These are phyloP conservation scores for Rhodotorula sp. DNA, from an alignment of 1,284 basidiomycete genomes.

Conservation along the genomic window DNA sequence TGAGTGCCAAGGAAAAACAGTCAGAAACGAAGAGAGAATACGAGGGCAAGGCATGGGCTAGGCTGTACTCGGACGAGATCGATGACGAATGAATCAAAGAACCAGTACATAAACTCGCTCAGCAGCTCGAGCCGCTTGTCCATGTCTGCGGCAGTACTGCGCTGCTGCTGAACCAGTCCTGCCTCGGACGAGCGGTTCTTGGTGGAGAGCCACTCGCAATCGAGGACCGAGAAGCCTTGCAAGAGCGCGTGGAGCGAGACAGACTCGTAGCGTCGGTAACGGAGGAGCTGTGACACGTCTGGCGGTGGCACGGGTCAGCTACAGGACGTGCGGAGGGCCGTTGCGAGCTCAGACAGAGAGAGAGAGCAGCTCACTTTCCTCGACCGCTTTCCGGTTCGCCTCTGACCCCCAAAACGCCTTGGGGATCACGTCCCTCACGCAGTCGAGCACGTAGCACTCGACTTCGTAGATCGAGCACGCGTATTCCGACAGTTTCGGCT, in stretches of 20 bases:
- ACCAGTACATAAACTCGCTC: conserved; percentile 86
- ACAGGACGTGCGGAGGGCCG: background rate
- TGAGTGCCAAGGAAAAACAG: no score
- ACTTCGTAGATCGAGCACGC: conserved; percentile 67
- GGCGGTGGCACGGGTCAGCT: conserved; percentile 6
- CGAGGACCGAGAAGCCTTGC: conserved; percentile 71
- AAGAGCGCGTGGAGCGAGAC: conserved; percentile 74
- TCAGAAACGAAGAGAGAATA: no score
- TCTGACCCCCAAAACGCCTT: conserved; percentile 72
- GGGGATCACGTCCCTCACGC: conserved; percentile 71
- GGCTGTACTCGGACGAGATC: conserved; percentile 77
- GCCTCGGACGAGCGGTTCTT: conserved; percentile 52
- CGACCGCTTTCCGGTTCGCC: conserved; percentile 64
- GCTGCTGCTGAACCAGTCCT: conserved; percentile 42
- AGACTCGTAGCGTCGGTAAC: conserved; percentile 73
- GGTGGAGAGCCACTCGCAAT: conserved; percentile 71
- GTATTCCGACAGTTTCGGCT: conserved; percentile 77
- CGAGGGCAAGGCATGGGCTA: no score
- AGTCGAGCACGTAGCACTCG: conserved; percentile 62
- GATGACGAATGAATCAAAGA: conserved; percentile 80
- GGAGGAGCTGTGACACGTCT: conserved; percentile 73
- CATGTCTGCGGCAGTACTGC: conserved; percentile 63
- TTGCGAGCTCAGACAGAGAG: background rate
- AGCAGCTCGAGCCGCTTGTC: conserved; percentile 72
- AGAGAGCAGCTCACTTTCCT: conserved; percentile 57